Evolutionary conservation across 768 basidiomycete species (phyloP).

Genomic region (Pleurotus tuoliensis): DNA sequence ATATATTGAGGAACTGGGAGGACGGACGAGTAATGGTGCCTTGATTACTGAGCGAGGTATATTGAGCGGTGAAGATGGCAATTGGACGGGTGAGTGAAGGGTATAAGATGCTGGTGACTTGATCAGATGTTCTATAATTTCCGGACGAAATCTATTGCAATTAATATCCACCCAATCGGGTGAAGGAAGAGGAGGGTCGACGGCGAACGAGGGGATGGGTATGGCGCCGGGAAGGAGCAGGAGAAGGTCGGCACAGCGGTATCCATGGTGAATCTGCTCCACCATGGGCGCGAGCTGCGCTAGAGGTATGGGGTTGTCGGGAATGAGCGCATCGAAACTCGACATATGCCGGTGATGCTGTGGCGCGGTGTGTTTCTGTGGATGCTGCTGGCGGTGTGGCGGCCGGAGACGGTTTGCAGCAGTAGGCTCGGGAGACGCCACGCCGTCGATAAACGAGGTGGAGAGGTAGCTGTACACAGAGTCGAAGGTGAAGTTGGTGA

Average conservation of each 20-base stretch:
- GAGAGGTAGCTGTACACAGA: slow-evolving; percentile 78
- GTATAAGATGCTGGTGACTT: slow-evolving; percentile 22
- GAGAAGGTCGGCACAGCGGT: slow-evolving; percentile 67
- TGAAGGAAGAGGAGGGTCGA: slow-evolving; percentile 52
- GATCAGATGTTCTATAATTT: slow-evolving; percentile 41
- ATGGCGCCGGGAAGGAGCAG: slow-evolving; percentile 69
- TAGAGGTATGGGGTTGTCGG: slow-evolving; percentile 53
- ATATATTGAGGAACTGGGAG: slow-evolving; percentile 47
- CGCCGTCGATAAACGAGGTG: slow-evolving; percentile 45
- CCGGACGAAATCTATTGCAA: slow-evolving; percentile 39
- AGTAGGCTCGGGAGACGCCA: slow-evolving; percentile 12
- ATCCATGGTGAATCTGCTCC: slow-evolving; percentile 58
- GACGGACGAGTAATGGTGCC: slow-evolving; percentile 71
- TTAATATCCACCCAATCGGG: slow-evolving; percentile 56
- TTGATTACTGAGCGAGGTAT: slow-evolving; percentile 35
- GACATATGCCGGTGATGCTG: slow-evolving; percentile 10
- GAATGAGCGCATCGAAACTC: slow-evolving; percentile 26
- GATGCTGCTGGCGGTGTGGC: background rate
- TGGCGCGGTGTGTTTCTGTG: slow-evolving; percentile 7
- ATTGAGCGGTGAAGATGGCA: slow-evolving; percentile 18
- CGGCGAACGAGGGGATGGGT: slow-evolving; percentile 70
- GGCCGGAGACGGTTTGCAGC: slow-evolving; percentile 7
- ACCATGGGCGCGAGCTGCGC: slow-evolving; percentile 56
- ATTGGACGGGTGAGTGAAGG: slow-evolving; percentile 42
- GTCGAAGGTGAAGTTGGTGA: slow-evolving; percentile 85